These are phyloP conservation scores for Obba rivulosa DNA, from an alignment of 768 basidiomycete genomes.

Conservation along the genomic window DNA sequence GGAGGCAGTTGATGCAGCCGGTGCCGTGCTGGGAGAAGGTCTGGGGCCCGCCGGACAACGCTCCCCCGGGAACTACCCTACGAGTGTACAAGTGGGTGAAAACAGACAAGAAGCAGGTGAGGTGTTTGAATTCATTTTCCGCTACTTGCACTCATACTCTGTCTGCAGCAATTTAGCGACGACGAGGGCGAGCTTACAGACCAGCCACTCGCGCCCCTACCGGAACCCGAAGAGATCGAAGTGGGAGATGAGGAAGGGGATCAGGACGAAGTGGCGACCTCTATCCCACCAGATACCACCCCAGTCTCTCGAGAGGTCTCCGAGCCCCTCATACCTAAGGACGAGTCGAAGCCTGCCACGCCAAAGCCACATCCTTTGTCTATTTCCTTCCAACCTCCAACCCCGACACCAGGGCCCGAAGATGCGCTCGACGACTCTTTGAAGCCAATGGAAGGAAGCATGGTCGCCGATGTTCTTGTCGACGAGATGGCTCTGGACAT, in stretches of 20 bases:
- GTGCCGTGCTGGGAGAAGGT: slow-evolving; percentile 84
- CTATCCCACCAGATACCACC: slow-evolving; percentile 35
- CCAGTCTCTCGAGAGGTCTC: slow-evolving; percentile 30
- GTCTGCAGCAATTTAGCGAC: slow-evolving; percentile 75
- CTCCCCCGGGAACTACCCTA: slow-evolving; percentile 50
- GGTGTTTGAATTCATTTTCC: slow-evolving; percentile 1
- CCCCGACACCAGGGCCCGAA: slow-evolving; percentile 30
- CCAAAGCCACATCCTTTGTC: slow-evolving; percentile 65
- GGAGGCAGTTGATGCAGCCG: slow-evolving; percentile 83
- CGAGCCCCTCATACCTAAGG: slow-evolving; percentile 31
- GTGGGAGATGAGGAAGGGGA: slow-evolving; percentile 73
- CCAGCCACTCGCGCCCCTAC: slow-evolving; percentile 76
- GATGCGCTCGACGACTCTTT: slow-evolving; percentile 51
- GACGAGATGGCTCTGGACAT: slow-evolving; percentile 55
- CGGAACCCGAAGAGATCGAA: slow-evolving; percentile 72
- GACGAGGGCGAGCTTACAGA: slow-evolving; percentile 79
- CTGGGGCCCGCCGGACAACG: slow-evolving; percentile 58
- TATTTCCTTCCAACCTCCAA: slow-evolving; percentile 44
- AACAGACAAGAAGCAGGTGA: slow-evolving; percentile 72
- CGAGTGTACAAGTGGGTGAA: slow-evolving; percentile 76
- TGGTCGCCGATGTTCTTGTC: slow-evolving; percentile 32
- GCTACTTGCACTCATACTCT: neutral
- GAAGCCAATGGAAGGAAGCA: slow-evolving; percentile 44
- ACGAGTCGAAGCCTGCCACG: slow-evolving; percentile 60
- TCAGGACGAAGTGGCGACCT: slow-evolving; percentile 49